phyloP scores from a whole-genome alignment of 208 protist species.

The Leishmania gerbilli region DNA sequence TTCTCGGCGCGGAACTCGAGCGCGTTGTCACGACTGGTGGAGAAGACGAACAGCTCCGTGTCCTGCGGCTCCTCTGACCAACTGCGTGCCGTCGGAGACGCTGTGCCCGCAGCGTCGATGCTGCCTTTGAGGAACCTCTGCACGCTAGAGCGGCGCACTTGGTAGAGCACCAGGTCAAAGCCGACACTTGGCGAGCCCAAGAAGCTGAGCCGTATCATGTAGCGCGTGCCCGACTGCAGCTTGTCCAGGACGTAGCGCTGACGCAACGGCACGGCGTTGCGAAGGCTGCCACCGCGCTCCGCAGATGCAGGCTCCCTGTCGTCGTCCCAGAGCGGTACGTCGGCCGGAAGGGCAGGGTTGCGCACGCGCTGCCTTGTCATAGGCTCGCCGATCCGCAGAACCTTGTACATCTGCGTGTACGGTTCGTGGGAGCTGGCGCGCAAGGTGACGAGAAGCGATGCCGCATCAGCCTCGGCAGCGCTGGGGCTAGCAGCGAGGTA shows the following conservation, averaged over 20 bases:
- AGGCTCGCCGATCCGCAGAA: background rate
- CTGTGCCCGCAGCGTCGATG: background rate
- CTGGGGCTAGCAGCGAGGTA: background rate
- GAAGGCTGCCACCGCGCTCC: background rate
- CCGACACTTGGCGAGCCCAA: constrained; percentile 43
- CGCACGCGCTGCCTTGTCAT: constrained; percentile 21
- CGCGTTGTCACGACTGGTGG: constrained; percentile 19
- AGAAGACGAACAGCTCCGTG: constrained; percentile 39
- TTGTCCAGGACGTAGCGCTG: constrained; percentile 43
- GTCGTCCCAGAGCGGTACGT: constrained; percentile 19
- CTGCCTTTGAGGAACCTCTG: background rate
- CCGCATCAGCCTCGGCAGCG: background rate
- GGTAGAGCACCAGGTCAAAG: constrained; percentile 42
- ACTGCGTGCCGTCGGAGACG: background rate
- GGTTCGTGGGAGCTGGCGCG: background rate
- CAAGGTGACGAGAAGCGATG: background rate
- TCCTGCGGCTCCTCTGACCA: constrained; percentile 32
- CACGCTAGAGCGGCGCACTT: constrained; percentile 23
- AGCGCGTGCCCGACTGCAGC: constrained; percentile 19
- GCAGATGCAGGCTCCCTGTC: background rate
- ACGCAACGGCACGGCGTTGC: constrained; percentile 5
- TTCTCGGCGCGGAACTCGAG: constrained; percentile 29
- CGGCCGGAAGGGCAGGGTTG: constrained; percentile 24
- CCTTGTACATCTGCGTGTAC: constrained; percentile 12
- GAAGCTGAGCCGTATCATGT: constrained; percentile 46